These are phyloP conservation scores for Tephrocybe sp. DNA, from an alignment of 768 basidiomycete species.

Conservation along the genomic window DNA sequence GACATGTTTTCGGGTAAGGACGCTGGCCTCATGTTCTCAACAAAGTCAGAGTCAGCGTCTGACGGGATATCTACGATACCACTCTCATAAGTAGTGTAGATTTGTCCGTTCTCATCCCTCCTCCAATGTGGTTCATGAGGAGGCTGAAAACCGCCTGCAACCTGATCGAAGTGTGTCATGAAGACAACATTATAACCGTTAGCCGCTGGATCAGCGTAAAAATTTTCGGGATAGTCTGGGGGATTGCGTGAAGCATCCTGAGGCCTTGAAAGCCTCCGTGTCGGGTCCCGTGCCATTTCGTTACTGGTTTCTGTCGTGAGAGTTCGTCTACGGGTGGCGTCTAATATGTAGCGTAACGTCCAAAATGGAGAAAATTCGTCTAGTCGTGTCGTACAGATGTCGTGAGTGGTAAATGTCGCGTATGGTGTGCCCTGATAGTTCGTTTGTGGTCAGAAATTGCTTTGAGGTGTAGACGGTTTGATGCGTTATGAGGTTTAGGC, in stretches of 20 bases:
- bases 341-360: not conserved
- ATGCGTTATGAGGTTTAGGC: not conserved
- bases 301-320: not conserved
- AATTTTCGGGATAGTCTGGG: not conserved
- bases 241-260: not conserved
- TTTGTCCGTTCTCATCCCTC: not conserved
- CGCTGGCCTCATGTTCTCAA: conserved; percentile 3
- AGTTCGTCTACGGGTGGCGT: conserved; percentile 5
- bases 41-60: conserved; percentile 4
- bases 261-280: not conserved
- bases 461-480: conserved; percentile 2
- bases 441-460: not conserved
- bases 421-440: conserved; percentile 1
- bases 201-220: not conserved
- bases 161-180: not conserved
- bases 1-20: too few species aligned
- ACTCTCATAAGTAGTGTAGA: not conserved
- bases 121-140: not conserved
- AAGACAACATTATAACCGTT: not conserved
- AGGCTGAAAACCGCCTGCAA: too few species aligned
- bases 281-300: too few species aligned
- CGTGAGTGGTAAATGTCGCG: too few species aligned
- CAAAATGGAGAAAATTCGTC: not conserved
- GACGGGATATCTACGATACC: conserved; percentile 4
- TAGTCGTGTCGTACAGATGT: not conserved